Evolutionary conservation across 768 basidiomycete genomes (phyloP).

Genomic region (Pleurotus ostreatus): DNA sequence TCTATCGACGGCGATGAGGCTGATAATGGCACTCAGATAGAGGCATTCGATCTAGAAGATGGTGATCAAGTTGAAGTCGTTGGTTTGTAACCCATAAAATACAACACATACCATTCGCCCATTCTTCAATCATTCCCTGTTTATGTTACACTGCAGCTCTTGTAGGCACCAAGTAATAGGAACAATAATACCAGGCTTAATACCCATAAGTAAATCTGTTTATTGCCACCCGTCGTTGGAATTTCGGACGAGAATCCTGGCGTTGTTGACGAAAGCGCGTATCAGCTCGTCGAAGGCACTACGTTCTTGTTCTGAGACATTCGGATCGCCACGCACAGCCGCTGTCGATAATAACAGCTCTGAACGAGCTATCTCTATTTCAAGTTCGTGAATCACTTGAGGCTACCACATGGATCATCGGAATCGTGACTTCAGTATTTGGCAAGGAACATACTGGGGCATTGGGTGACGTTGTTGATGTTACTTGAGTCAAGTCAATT

Average conservation of each 20-base stretch:
- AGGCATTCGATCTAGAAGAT: conserved; percentile 70
- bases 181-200: background rate
- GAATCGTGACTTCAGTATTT: conserved; percentile 4
- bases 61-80: conserved; percentile 77
- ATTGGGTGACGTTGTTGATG: conserved; percentile 43
- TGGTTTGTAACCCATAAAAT: conserved; percentile 37
- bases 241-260: conserved; percentile 85
- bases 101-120: conserved; percentile 6
- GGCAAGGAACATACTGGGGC: conserved; percentile 42
- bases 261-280: conserved; percentile 89
- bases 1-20: conserved; percentile 72
- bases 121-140: background rate
- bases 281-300: conserved; percentile 88
- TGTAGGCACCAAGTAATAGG: background rate
- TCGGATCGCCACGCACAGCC: conserved; percentile 59
- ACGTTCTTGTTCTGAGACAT: conserved; percentile 57
- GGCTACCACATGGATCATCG: conserved; percentile 29
- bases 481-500: conserved; percentile 94
- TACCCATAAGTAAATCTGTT: background rate
- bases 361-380: conserved; percentile 80
- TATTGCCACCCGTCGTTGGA: conserved; percentile 48
- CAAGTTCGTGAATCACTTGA: conserved; percentile 79
- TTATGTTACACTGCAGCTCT: background rate
- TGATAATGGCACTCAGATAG: conserved; percentile 54
- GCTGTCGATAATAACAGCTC: conserved; percentile 70